Evolutionary conservation across 1,139 yeast genomes (phyloP), one percentile per base, ranked within the genome.

Genomic region (Geotrichum restrictum): DNA sequence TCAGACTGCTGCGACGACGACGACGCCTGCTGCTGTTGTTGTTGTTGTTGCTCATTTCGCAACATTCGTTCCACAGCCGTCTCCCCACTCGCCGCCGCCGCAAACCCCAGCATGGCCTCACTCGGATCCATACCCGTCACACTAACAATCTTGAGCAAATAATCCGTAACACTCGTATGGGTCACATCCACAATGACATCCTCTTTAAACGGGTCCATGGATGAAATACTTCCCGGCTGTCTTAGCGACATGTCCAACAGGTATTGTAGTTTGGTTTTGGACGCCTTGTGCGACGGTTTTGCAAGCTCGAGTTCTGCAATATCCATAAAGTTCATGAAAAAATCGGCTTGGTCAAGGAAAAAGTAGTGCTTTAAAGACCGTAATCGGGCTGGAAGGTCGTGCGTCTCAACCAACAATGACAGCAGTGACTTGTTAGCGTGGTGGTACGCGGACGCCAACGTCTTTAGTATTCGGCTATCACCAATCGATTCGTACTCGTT

Each of bases 371-470:
- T 66, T 13, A 88, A 61, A 38, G 84, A 69, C 1, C 57, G 48
- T 19, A 71, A 57, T 33, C 75, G 62, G 4, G 64, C 65, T 0
- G 66, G 63, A 24, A 91, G 72, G 37, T 80, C 71, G 61, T 80
- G 87, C 0, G 93, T 89, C 21, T 78, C 74, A 53, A 80, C 75
- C 22, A 87, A 69, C 41, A 91, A 68, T 46, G 77, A 74, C 61
- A 86, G 69, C 24, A 89, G 71, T 31, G 81, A 66, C 39, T 71
- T 71, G 66, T 89, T 91, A 0, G 98, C 93, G 49, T 85, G 73
- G 24, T 73, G 65, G 61, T 86, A 88, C 42, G 88, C 87, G 19
- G 76, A 73, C 45, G 82, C 77, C 21, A 93, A 74, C 51, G 78
- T 78, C 19, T 82, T 67, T 45, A 78, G 77, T 42, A 88, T 69